Conservation (phyloP, 768 basidiomycete species). For the Trametes gibbosa region DNA sequence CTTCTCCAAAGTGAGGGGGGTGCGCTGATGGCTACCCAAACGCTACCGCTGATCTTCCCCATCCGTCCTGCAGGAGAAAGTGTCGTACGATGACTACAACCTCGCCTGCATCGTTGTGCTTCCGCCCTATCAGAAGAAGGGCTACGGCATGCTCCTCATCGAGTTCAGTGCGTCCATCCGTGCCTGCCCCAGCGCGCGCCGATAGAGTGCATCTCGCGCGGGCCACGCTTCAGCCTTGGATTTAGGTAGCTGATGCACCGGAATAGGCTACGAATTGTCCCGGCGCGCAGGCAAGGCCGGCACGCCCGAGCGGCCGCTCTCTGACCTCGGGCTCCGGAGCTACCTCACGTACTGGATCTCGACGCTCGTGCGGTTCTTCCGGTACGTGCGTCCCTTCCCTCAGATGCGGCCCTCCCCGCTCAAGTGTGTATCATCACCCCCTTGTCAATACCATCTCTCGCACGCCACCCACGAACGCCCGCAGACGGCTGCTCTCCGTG, state of each 20-base stretch:
- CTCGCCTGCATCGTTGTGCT: constrained; percentile 95
- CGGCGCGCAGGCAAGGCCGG: constrained; percentile 75
- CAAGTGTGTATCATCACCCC: not conserved
- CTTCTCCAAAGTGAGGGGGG: constrained; percentile 58
- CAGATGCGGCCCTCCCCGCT: not conserved
- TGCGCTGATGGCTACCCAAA: not conserved
- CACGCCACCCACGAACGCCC: not conserved
- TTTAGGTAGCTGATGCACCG: not conserved
- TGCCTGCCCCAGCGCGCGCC: constrained; percentile 1
- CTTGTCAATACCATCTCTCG: too few species aligned
- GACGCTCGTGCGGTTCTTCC: constrained; percentile 79
- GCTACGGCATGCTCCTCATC: constrained; percentile 94
- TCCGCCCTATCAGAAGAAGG: constrained; percentile 86
- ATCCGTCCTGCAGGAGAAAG: constrained; percentile 64
- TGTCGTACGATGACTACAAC: constrained; percentile 96
- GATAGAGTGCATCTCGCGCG: not conserved
- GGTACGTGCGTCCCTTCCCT: constrained; percentile 37
- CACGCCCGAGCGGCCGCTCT: constrained; percentile 93
- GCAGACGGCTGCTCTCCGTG: constrained; percentile 56
- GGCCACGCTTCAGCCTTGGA: not conserved
- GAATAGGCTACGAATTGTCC: constrained; percentile 87
- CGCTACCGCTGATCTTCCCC: constrained; percentile 1
- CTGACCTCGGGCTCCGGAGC: constrained; percentile 86
- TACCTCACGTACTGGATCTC: constrained; percentile 90
- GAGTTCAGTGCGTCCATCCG: constrained; percentile 81